Evolutionary conservation across 345 rosid genomes (phyloP).

Genomic region (Aethionema arabicum): DNA sequence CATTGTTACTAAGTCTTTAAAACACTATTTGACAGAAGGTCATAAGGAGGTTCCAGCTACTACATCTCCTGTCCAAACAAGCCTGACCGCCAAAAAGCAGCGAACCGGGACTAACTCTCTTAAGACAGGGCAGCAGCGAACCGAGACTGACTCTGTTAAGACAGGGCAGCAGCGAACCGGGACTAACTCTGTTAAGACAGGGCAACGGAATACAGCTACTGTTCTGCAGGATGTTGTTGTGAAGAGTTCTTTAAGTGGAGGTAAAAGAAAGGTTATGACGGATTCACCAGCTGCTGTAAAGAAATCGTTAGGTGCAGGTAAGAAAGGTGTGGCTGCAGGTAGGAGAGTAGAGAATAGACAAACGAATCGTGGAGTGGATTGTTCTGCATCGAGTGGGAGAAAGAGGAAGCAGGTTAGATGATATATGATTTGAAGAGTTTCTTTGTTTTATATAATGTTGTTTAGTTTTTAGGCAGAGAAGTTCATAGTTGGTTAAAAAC

Average conservation of each 20-base stretch:
- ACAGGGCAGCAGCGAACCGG: constrained; percentile 38
- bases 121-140: too few relatives aligned
- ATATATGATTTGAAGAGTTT: constrained; percentile 22
- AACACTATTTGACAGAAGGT: constrained; percentile 43
- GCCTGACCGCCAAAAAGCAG: constrained; percentile 41
- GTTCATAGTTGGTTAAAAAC: constrained; percentile 5
- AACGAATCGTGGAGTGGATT: constrained; percentile 28
- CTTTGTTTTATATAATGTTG: constrained; percentile 18
- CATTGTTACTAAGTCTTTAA: constrained; percentile 49
- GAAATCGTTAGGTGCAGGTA: constrained; percentile 39
- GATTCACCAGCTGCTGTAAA: constrained; percentile 40
- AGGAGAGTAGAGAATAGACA: constrained; percentile 15
- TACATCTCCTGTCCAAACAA: constrained; percentile 31
- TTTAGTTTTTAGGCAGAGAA: constrained; percentile 29
- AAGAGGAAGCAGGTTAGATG: constrained; percentile 52
- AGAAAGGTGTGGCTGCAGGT: constrained; percentile 37
- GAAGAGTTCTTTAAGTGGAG: constrained; percentile 36
- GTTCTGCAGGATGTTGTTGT: constrained; percentile 23
- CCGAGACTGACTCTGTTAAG: too few relatives aligned
- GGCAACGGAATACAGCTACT: constrained; percentile 20
- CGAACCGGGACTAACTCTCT: constrained; percentile 28
- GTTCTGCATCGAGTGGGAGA: constrained; percentile 40
- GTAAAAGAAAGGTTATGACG: constrained; percentile 33
- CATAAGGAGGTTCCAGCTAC: constrained; percentile 33
- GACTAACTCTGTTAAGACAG: constrained; percentile 10